A percentile compares a stretch with the other conserved stretches of the same genome.
These are phyloP conservation scores for Cladophialophora immunda DNA, from an alignment of 2,329 filamentous ascomycete genomes.

Conservation along the genomic window DNA sequence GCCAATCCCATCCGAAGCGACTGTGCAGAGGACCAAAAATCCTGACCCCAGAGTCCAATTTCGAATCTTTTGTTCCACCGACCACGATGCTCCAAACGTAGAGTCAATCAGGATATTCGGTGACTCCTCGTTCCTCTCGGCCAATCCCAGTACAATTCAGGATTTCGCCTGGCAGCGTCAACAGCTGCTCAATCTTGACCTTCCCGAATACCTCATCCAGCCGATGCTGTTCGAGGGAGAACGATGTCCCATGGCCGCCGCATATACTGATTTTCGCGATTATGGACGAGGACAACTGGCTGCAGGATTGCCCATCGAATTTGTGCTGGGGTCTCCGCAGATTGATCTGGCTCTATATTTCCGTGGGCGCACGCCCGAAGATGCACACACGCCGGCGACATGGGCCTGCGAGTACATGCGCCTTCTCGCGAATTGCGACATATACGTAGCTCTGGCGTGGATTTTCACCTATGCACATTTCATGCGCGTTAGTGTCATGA, in stretches of 20 bases:
- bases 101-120: conserved; percentile 24
- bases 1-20: not conserved
- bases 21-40: not conserved
- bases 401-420: conserved; percentile 30
- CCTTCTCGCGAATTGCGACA: conserved; percentile 24
- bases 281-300: conserved; percentile 25
- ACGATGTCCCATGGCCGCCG: conserved; percentile 23
- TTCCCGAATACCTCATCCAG: conserved; percentile 24
- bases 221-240: conserved; percentile 27
- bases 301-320: conserved; percentile 14
- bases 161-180: not conserved
- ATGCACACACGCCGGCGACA: conserved; percentile 24
- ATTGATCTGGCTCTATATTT: conserved; percentile 22
- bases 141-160: not conserved
- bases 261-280: conserved; percentile 27
- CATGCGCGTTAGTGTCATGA: conserved; percentile 25
- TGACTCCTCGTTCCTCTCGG: not conserved
- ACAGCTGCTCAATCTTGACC: conserved; percentile 7
- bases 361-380: conserved; percentile 13
- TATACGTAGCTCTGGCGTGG: conserved; percentile 19
- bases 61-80: conserved; percentile 21
- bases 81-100: conserved; percentile 10
- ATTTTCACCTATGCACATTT: conserved; percentile 25
- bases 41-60: conserved; percentile 19
- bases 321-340: conserved; percentile 14